Conservation (phyloP, 176 grass and related monocot genomes). For the Oryza coarctata region DNA sequence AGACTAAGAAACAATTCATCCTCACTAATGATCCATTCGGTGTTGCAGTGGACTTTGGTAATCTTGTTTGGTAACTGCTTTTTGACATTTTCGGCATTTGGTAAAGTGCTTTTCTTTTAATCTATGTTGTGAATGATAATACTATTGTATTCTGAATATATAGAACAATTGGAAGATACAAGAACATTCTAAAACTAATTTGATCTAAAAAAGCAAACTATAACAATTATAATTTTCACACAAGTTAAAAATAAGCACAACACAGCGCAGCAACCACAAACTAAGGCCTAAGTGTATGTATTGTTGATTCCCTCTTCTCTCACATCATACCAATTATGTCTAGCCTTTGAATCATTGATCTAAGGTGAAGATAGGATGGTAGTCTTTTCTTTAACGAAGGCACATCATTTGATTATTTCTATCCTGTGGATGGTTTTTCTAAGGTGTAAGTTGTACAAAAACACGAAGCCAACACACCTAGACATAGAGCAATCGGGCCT, state of each 20-base stretch:
- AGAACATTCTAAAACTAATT: background rate
- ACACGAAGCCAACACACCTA: no score
- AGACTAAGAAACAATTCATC: background rate
- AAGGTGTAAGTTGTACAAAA: no score
- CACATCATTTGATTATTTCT: background rate
- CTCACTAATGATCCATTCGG: background rate
- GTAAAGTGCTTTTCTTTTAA: background rate
- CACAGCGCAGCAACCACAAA: no score
- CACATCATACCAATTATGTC: background rate
- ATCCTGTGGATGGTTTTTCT: no score
- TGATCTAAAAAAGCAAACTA: no score
- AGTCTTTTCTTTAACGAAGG: background rate
- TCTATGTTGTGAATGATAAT: background rate
- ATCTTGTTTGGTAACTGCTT: background rate
- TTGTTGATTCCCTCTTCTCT: background rate
- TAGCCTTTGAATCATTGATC: background rate
- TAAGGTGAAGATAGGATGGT: no score
- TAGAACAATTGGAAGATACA: background rate
- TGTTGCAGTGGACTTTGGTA: background rate
- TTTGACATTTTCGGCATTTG: background rate
- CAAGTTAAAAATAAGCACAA: no score
- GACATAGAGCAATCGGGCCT: no score
- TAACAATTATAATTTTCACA: no score
- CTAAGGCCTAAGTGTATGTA: background rate
- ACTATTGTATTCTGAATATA: no score